Base-by-base conservation (phyloP, 164 flowering plant species). In the Nelumbo lutea region DNA sequence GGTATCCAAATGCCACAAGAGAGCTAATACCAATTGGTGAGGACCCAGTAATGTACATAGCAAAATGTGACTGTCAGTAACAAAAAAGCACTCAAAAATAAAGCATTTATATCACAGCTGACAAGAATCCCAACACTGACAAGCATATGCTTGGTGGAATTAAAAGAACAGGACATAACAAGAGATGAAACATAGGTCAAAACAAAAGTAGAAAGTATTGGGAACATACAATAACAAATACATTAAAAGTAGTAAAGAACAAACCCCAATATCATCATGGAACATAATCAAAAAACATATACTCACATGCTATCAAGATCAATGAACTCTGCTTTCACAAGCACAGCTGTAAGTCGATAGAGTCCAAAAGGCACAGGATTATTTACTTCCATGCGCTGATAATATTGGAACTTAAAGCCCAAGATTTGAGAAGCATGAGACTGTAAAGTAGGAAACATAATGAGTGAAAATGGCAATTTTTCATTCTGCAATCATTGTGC, bases 291-390 rank as follows among this genome's bases (percentile, higher is more conserved):
- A 13, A 40, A 1, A 39, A 64, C 65, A 70, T 52, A 39, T 15
- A 84, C 99, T 91, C 79, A 96, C 99, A 96, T 91, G 88, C 90
- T 86, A 75, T 93, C 96, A 77, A 96, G 91, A 79, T 90, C 93
- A 73, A 96, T 88, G 79, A 90, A 90, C 15, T 85, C 91, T 72
- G 84, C 82, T 75, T 88, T 96, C 72, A 96, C 93, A 64, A 96
- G 78, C 68, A 87, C 77, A 62, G 99, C 98, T 76, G 99, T 80
- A 61, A 96, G 88, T 68, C 80, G 83, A 79, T 86, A 91, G 55
- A 96, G 90, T 65, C 96, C 94, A 81, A 77, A 78, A 40, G 98
- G 97, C 40, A 87, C 92, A 61, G 87, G 78, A 79, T 45, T 27
- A 58, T 73, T 84, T 46, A 93, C 90, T 77, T 96, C 99, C 83